Percentiles rank a stretch among this genome's conserved stretches.
Evolutionary conservation across 1,284 basidiomycete genomes (phyloP).

Genomic region (Pseudozyma sp.): DNA sequence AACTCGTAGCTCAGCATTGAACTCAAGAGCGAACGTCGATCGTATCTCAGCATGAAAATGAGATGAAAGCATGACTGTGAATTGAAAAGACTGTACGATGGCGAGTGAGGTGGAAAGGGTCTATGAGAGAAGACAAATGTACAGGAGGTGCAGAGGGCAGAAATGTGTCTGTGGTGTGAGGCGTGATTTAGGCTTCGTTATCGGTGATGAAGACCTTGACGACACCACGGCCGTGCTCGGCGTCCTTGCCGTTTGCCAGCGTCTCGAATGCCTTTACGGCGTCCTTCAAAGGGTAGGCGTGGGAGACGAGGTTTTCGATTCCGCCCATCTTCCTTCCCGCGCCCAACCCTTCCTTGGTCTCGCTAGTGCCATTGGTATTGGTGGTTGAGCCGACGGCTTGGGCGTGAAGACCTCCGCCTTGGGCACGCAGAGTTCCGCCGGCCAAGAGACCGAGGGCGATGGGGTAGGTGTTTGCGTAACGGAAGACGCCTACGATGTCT

Average conservation of each 20-base stretch:
- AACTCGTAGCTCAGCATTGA: not conserved
- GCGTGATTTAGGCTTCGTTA: slow-evolving; percentile 18
- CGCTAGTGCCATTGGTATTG: not conserved
- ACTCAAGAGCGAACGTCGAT: too few species aligned
- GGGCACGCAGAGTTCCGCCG: slow-evolving; percentile 45
- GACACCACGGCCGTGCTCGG: slow-evolving; percentile 43
- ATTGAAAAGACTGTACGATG: too few species aligned
- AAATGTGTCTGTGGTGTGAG: not conserved
- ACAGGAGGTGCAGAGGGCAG: not conserved
- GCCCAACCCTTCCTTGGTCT: slow-evolving; percentile 15
- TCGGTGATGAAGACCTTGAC: slow-evolving; percentile 61
- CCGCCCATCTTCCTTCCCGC: slow-evolving; percentile 44
- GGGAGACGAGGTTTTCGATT: slow-evolving; percentile 57
- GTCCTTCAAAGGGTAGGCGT: slow-evolving; percentile 48
- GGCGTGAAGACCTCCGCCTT: slow-evolving; percentile 38
- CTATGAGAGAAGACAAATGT: slow-evolving; percentile 1
- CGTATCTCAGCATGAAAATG: too few species aligned
- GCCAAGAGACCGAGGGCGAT: slow-evolving; percentile 72
- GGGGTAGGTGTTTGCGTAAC: slow-evolving; percentile 82
- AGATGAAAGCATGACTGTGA: too few species aligned
- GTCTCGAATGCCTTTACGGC: slow-evolving; percentile 54
- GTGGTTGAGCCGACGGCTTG: not conserved
- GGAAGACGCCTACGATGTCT: slow-evolving; percentile 90
- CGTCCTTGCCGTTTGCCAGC: slow-evolving; percentile 45
- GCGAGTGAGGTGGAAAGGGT: not conserved